Base-by-base conservation (phyloP, 768 basidiomycete species). In the Boletus sp. region DNA sequence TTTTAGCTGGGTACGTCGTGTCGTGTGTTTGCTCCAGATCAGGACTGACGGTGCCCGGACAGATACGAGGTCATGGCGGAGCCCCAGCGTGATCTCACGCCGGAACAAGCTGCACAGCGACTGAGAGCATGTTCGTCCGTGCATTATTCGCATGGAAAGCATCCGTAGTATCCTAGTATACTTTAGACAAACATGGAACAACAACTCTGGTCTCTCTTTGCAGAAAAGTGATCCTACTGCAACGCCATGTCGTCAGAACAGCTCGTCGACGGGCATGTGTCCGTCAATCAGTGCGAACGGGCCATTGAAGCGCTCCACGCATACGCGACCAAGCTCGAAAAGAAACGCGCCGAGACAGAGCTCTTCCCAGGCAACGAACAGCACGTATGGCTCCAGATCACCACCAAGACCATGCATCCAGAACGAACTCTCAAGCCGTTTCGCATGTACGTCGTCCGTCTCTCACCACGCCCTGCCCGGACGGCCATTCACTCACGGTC, bases 41-140 rank as follows among this genome's bases (percentile, higher is more conserved):
- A 17, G n/a, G 30, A 51, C 48, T 59, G 51, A 64, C 49, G 37
- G 4, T 15, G 18, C 5, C 7, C 30, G 48, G 11, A 8, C 62
- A 93, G 92, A 11, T 95, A 90, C 62, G 94, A 97, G 71, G 74
- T 96, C 50, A 90, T 95, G 86, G 90, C 85, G 0, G 94, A 96
- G 68, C 80, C 90, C 7, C 94, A 96, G 75, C 80, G 94, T 0
- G 94, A 96, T 70, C 77, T 96, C 12, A 94, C 93, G 0, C 82
- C 94, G 0, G 94, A 97, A 69, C 87, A 92, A 70, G 94, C 92
- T 8, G 93, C 94, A 0, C 64, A 74, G 59, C 77, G 81, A 14
- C 72, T 94, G 41, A 78, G 89, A 47, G 77, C 59, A 0, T 76
- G 79, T 49, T 68, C 77, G 24, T 81, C 86, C 33, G 75, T 79